Evolutionary conservation across 179 eudicot species (phyloP), one percentile per base, ranked within the genome.

Genomic region (Amaranthus tricolor): DNA sequence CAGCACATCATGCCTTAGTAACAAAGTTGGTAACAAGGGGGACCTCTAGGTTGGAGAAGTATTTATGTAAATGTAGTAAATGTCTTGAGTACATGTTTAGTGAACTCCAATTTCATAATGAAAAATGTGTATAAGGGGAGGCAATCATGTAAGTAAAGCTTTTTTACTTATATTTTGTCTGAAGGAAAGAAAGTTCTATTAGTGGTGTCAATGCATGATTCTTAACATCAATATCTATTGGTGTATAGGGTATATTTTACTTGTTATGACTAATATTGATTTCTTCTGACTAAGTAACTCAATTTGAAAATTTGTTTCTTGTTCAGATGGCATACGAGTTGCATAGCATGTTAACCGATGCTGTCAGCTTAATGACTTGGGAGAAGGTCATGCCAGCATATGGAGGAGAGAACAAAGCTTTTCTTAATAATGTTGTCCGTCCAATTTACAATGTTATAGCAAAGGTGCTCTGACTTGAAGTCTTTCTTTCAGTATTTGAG

Each of bases 311-410:
- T 60, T 54, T 24, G 31, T 55, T 50, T 63, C 58, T 24, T 73
- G 54, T 77, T 74, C 90, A 95, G 99, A 95, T 95, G 99, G 97
- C 98, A 64, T 81, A 86, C 79, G 99, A 95, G 78, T 59, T 95
- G 85, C 98, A 93, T 72, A 87, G 94, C 74, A 84, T 95, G 92
- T 79, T 93, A 82, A 87, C 79, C 74, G 91, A 93, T 70, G 95
- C 92, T 75, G 82, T 89, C 66, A 93, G 91, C 87, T 76, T 86
- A 83, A 81, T 80, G 68, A 88, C 97, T 52, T 94, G 98, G 82
- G 97, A 91, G 76, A 87, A 72, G 74, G 88, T 89, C 77, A 83
- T 83, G 92, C 99, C 99, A 56, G 93, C 85, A 66, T 89, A 93
- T 79, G 97, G 94, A 73, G 97, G 94, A 78, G 90, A 55, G 56